Conservation (phyloP, 768 basidiomycete genomes). For the Termitomyces sp. region DNA sequence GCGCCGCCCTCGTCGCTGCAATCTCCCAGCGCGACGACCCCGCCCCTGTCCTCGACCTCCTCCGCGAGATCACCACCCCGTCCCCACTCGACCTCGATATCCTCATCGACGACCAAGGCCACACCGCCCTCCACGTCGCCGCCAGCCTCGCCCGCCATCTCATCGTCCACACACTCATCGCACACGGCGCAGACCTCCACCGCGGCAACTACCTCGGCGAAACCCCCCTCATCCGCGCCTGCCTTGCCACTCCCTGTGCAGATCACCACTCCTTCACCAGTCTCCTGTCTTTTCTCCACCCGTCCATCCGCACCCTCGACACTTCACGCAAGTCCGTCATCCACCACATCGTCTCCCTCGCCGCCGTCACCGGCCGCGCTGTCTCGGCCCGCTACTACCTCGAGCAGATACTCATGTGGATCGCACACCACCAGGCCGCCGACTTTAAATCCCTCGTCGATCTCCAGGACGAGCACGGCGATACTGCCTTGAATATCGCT, state of each 20-base stretch:
- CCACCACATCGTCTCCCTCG: constrained; percentile 88
- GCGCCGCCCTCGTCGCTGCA: constrained; percentile 56
- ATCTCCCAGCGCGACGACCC: constrained; percentile 73
- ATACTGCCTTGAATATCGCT: constrained; percentile 93
- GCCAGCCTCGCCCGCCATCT: constrained; percentile 74
- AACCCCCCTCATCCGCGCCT: constrained; percentile 89
- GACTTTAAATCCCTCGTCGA: constrained; percentile 81
- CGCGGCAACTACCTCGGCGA: constrained; percentile 93
- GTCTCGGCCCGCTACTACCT: constrained; percentile 85
- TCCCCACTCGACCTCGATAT: constrained; percentile 63
- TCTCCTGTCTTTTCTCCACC: constrained; percentile 58
- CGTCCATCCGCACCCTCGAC: constrained; percentile 85
- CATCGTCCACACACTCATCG: constrained; percentile 65
- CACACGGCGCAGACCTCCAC: constrained; percentile 78
- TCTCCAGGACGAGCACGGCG: constrained; percentile 90
- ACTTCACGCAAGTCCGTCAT: constrained; percentile 79
- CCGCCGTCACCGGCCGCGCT: constrained; percentile 87
- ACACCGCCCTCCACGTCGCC: constrained; percentile 91
- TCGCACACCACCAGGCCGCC: constrained; percentile 71
- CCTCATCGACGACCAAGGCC: constrained; percentile 91
- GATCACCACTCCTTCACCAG: constrained; percentile 70
- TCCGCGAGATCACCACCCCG: constrained; percentile 57
- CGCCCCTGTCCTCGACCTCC: constrained; percentile 47
- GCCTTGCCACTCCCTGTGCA: constrained; percentile 81
- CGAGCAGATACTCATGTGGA: constrained; percentile 82